Conservation (phyloP, 78 protist species). For the Chrysochromulina tobinii region DNA sequence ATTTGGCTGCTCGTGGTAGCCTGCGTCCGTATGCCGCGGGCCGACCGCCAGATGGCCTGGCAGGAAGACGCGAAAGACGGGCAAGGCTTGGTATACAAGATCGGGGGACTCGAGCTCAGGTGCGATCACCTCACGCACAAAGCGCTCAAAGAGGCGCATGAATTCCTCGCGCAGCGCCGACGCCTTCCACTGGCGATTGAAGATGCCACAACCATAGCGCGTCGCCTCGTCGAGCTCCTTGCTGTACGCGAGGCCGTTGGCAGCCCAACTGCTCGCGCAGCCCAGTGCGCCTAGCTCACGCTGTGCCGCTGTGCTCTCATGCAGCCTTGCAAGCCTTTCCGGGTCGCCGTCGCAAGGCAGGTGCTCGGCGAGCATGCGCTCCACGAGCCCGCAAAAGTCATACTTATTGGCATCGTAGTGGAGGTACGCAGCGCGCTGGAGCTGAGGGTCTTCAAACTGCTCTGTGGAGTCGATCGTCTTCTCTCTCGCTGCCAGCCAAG, state of each 20-base stretch:
- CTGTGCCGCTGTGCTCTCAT: no score
- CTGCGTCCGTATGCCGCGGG: conserved; percentile 1
- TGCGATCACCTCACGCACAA: no score
- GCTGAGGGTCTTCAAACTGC: no score
- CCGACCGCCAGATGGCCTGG: neutral
- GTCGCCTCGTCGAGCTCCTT: neutral
- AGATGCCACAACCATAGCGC: neutral
- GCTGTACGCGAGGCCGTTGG: neutral
- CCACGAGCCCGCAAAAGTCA: neutral
- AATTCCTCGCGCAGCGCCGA: neutral
- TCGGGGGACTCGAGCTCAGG: neutral
- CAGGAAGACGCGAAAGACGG: conserved; percentile 11
- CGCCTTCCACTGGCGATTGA: neutral
- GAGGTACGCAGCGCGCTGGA: neutral
- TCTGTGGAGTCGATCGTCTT: no score
- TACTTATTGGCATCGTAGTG: neutral
- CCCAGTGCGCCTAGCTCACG: no score
- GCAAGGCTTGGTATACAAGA: neutral
- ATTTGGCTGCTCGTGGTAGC: neutral
- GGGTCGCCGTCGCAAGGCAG: no score
- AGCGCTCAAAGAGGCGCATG: neutral
- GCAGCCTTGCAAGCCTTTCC: neutral
- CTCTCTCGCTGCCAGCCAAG: no score
- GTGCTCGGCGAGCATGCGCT: neutral
- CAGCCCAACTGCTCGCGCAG: no score